Conservation (phyloP, 1,284 basidiomycete genomes). For the Boletellus deceptivus region DNA sequence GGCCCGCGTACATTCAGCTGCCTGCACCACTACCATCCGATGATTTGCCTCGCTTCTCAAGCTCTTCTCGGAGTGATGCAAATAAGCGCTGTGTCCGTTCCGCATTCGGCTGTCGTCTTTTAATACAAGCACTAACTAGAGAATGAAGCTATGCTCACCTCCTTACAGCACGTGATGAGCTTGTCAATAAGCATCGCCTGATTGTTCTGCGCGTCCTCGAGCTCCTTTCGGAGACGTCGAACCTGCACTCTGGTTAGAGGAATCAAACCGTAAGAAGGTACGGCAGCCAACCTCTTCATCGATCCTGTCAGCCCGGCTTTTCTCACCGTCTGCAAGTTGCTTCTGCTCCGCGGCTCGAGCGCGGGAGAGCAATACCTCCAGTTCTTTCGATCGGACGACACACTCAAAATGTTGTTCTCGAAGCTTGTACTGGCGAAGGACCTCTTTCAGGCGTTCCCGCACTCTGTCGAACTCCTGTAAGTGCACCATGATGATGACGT, state of each 20-base stretch:
- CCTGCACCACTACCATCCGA: constrained; percentile 49
- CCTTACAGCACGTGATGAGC: constrained; percentile 77
- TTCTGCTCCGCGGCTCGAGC: constrained; percentile 82
- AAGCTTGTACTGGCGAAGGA: constrained; percentile 79
- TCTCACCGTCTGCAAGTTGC: constrained; percentile 72
- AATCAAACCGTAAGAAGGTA: constrained; percentile 18
- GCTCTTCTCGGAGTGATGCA: constrained; percentile 73
- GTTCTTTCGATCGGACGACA: constrained; percentile 82
- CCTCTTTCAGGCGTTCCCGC: constrained; percentile 77
- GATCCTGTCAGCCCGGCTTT: constrained; percentile 57
- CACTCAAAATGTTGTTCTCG: constrained; percentile 86
- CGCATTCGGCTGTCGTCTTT: constrained; percentile 61
- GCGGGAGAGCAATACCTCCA: constrained; percentile 77
- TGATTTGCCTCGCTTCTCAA: constrained; percentile 61
- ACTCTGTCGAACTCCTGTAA: constrained; percentile 45
- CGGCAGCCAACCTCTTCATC: constrained; percentile 62
- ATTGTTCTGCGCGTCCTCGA: constrained; percentile 70
- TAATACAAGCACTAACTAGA: not conserved
- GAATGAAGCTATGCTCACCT: constrained; percentile 47
- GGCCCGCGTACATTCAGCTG: constrained; percentile 36
- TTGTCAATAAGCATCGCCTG: constrained; percentile 78
- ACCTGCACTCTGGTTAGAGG: constrained; percentile 40
- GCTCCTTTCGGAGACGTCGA: constrained; percentile 63
- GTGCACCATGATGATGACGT: constrained; percentile 1
- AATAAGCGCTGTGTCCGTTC: constrained; percentile 77